A percentile compares a stretch with the other conserved stretches of the same genome.
These are phyloP conservation scores for Pseudogymnoascus sp. DNA, from an alignment of 2,329 filamentous ascomycete species.

Conservation along the genomic window DNA sequence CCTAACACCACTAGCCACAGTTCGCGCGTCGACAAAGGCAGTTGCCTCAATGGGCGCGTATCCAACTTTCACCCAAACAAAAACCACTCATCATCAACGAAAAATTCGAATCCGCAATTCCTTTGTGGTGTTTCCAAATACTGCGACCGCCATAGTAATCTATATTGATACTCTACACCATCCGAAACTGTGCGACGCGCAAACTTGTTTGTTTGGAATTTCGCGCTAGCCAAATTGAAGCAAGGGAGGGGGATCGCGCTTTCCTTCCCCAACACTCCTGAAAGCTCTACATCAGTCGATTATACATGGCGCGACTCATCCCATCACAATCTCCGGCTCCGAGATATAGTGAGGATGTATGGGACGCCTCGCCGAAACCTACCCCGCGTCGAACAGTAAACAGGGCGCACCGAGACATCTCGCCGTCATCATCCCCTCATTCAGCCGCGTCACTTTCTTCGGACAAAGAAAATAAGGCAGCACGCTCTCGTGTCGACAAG, in stretches of 20 bases:
- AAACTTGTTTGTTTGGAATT: neutral
- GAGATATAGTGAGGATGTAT: conserved; percentile 24
- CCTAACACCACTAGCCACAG: conserved; percentile 9
- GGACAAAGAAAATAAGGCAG: conserved; percentile 42
- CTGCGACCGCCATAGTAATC: neutral
- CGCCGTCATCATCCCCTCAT: conserved; percentile 28
- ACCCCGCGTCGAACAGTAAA: conserved; percentile 13
- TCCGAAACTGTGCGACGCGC: neutral
- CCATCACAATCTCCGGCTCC: conserved; percentile 24
- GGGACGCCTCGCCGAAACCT: conserved; percentile 26
- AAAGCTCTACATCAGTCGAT: neutral
- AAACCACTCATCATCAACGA: neutral
- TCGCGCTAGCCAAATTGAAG: neutral
- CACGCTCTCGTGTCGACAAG: conserved; percentile 31
- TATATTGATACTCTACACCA: neutral
- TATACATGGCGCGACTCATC: neutral
- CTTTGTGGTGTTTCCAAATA: neutral
- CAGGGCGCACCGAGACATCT: conserved; percentile 11
- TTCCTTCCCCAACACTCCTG: conserved; percentile 2
- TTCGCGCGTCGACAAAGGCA: neutral
- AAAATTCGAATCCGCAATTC: neutral
- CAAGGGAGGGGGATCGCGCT: neutral
- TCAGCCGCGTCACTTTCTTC: conserved; percentile 32
- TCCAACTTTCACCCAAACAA: neutral
- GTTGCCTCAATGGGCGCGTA: neutral